Evolutionary conservation across 2,329 filamentous ascomycete species (phyloP), one percentile per base, ranked within the genome.

Genomic region (Arthrinium phaeospermum): DNA sequence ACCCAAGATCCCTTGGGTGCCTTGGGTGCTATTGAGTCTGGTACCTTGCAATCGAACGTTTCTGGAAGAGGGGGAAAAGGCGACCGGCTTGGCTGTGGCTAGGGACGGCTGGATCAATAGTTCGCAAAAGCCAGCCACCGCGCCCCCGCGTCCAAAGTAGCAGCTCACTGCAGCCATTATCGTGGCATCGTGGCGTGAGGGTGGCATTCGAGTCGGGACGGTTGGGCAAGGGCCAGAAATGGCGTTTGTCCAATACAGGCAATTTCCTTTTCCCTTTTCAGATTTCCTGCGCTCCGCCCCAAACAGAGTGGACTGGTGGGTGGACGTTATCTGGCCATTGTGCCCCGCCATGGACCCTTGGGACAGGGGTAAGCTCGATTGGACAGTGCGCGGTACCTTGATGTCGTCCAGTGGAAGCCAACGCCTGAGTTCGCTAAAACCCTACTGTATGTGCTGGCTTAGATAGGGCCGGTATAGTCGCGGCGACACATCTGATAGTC

Each of bases 181-280:
- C 51, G 51, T 57, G 27, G 51, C 51, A 53, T 53, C 49, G 51
- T 57, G 51, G 7, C 13, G 30, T 61, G 27, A 61, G 53, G 53
- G 27, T 57, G 51, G 27, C 51, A 57, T 57, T 57, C 27, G 5
- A 30, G 13, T 30, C 27, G 51, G 19, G 34, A 61, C 53, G 53
- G 7, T 61, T 57, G 22, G 53, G 46, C 19, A 22, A 49, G 45
- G 16, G 46, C 19, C 19, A 22, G n/a, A 24, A 37, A 61, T 61
- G 53, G 53, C 53, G 53, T 61, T 61, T 61, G 30, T 37, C 30
- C 53, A 61, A 34, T 61, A 61, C 53, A 61, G 53, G 53, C 53
- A 61, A 61, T 61, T 61, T 61, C 53, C 53, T 61, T 61, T 61
- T 61, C 53, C 53, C 49, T 53, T 53, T 27, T 30, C 49, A n/a